Evolutionary conservation across 768 basidiomycete species (phyloP), one percentile per base, ranked within the genome.

Genomic region (Agrocybe chaxingu): DNA sequence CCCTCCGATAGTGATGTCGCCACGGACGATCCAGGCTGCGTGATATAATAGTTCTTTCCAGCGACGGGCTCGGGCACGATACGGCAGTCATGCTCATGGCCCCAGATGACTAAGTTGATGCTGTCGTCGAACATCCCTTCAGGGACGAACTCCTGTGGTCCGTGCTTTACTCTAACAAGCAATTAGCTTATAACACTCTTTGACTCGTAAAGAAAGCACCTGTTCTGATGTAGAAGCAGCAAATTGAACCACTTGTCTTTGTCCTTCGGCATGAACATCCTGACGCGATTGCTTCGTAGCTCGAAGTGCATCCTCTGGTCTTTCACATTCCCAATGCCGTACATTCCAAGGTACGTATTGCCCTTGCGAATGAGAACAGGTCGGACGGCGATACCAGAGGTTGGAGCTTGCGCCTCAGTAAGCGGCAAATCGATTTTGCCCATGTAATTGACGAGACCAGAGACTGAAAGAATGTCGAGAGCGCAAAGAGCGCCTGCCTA

Each of bases 121-220:
- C 85, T 88, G 62, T 99, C 92, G 62, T 98, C 96, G 58, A 99
- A 99, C 84, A 98, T 89, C 53, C 89, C 89, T 61, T 98, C 97
- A 7, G 96, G 94, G 0, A 98, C 95, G 9, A 80, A 92, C 57
- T 93, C 89, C 64, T 98, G 92, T 12, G 93, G 92, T 1, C 92
- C 94, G 64, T 94, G 97, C 59, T 91, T 87, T 3, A 97, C 96
- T 19, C 96, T 98, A 54, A 2, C 57, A 34, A 2, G 38, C 33
- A 8, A 47, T 49, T 16, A 53, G 37, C n/a, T 12, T 29, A 8
- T 11, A 9, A 24, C 18, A n/a, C 8, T 3, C n/a, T n/a, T 6
- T 48, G 37, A 43, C 3, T 4, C 41, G 2, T 40, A 34, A 42
- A 5, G 36, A 37, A 66, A 80, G 8, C 54, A 92, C 96, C 97